Evolutionary conservation across 2,329 filamentous ascomycete genomes (phyloP), one percentile per base, ranked within the genome.

Genomic region (Sporothrix protearum): DNA sequence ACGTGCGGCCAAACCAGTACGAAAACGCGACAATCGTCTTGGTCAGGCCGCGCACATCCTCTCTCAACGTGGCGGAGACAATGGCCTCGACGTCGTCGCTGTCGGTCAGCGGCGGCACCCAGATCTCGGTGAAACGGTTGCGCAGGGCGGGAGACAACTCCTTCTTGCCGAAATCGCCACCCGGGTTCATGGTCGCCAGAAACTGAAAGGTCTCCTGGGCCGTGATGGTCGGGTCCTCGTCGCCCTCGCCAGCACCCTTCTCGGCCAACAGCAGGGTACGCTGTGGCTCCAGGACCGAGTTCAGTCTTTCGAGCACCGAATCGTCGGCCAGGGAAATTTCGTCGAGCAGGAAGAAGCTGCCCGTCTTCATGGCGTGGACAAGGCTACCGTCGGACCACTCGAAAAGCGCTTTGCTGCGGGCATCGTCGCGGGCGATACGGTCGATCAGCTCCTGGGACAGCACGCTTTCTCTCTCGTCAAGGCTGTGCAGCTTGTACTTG

Each of bases 251-350:
- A 78, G 97, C 90, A 7, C 96, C 96, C 80, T 98, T 99, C 79
- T 99, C 96, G 0, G 96, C 96, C 19, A 99, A 86, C 2, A 99
- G 83, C 36, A 99, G 87, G 0, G 92, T 93, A 69, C 96, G 87
- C 59, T 92, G 89, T 1, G 96, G 91, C 79, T 99, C 96, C 0
- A 99, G 88, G 6, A 98, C 95, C 76, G 95, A 98, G 82, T 99
- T 99, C 42, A 99, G 85, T 76, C 96, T 89, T 79, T 99, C 96
- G 19, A 99, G 84, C 3, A 99, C 96, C 6, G 96, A 98, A 79
- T 99, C 96, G 77, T 99, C 96, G 0, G 96, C 96, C 7, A 99
- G 87, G 7, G 96, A 99, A 45, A 99, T 98, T 78, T 99, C 96
- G 76, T 99, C 96, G 0, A 99, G 89, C 28, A 99, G 85, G 81